phyloP scores from a whole-genome alignment of 1,139 yeast genomes.

The Kurtzmaniella quercitrusa region DNA sequence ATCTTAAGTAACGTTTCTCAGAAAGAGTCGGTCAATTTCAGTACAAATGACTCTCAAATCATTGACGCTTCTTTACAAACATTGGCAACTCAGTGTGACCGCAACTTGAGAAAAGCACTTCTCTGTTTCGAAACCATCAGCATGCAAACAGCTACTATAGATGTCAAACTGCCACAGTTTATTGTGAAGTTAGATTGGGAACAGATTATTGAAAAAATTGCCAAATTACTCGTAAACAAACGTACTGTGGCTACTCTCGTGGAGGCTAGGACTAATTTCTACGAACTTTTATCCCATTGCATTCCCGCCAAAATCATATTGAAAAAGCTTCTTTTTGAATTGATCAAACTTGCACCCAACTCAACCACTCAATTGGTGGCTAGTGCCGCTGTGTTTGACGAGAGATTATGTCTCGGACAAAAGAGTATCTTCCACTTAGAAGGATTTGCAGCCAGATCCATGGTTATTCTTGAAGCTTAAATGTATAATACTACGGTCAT shows the following conservation, averaged over 20 bases:
- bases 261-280: slow-evolving; percentile 67
- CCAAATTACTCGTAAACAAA: slow-evolving; percentile 54
- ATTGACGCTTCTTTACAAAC: slow-evolving; percentile 39
- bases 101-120: slow-evolving; percentile 76
- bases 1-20: slow-evolving; percentile 55
- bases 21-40: slow-evolving; percentile 51
- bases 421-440: slow-evolving; percentile 93
- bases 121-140: slow-evolving; percentile 81
- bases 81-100: slow-evolving; percentile 54
- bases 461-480: slow-evolving; percentile 53
- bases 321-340: slow-evolving; percentile 59
- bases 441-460: slow-evolving; percentile 85
- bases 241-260: slow-evolving; percentile 72
- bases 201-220: slow-evolving; percentile 61
- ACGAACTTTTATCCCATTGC: slow-evolving; percentile 88
- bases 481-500: slow-evolving; percentile 1
- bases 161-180: slow-evolving; percentile 34
- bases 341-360: slow-evolving; percentile 42
- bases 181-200: slow-evolving; percentile 78
- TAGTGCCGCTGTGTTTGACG: slow-evolving; percentile 76
- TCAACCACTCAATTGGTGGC: slow-evolving; percentile 52
- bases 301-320: slow-evolving; percentile 81
- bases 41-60: slow-evolving; percentile 31
- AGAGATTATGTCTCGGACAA: slow-evolving; percentile 78
- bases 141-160: slow-evolving; percentile 59